Evolutionary conservation across 2,329 filamentous ascomycete species (phyloP), one percentile per base, ranked within the genome.

Genomic region (Aspergillus caelatus): DNA sequence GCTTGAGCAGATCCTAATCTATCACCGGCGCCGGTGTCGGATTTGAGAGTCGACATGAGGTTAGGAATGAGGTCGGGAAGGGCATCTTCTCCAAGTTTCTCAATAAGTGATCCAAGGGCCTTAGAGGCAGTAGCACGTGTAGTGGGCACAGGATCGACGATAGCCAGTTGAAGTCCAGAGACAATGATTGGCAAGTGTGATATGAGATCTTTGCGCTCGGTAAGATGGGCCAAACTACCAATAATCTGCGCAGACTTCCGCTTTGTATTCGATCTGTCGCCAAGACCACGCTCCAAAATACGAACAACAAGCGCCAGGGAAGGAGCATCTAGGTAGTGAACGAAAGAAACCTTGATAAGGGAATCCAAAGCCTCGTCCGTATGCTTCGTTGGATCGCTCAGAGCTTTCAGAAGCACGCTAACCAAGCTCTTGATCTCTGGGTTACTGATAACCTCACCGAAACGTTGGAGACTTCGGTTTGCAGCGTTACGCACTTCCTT

Each of bases 391-490:
- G 95, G 94, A 76, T 99, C 95, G 73, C 95, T 99, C 64, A 99
- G 87, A 66, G 95, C 96, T 80, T 97, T 98, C 70, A 99, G 89
- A 39, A 99, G 86, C 62, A 97, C 91, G 71, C 91, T 90, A 63
- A 98, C 94, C 16, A 98, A 85, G 67, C 90, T 88, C 86, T 97
- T 97, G 74, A 99, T 92, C 79, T 99, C 95, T 4, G 95, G 95
- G 77, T 99, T 99, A 78, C 86, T 96, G 77, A 99, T 99, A 69
- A 99, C 96, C 78, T 99, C 96, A 68, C 96, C 95, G 76, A 99
- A 99, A 62, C 95, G 91, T 81, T 99, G 96, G 81, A 99, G 84
- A 81, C 93, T 97, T 79, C 94, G 90, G 79, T 99, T 99, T 9
- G 95, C 95, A 26, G 93, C 94, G 52, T 88, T 84, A 65, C 95